Evolutionary conservation across 1,284 basidiomycete genomes (phyloP).

Genomic region (Trametes versicolor): DNA sequence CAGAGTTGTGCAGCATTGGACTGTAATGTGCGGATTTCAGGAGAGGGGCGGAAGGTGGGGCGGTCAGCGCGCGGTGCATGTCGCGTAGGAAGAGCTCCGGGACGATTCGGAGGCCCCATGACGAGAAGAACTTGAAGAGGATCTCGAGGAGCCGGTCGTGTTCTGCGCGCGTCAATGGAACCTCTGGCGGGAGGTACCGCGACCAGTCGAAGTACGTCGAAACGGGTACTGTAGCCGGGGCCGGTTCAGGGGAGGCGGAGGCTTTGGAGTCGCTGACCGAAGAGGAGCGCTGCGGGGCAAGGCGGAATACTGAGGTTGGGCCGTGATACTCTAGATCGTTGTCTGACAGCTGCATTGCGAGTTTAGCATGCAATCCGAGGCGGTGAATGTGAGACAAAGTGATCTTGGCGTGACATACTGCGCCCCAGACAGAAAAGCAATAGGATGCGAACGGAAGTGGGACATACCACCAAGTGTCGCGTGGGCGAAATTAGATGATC

Average conservation of each 20-base stretch:
- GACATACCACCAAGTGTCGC: conserved; percentile 46
- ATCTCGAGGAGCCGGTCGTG: conserved; percentile 67
- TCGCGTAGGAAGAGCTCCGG: conserved; percentile 66
- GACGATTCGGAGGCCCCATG: conserved; percentile 59
- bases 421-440: neutral
- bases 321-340: conserved; percentile 48
- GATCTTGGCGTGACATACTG: neutral
- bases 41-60: conserved; percentile 54
- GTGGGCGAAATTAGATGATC: conserved; percentile 47
- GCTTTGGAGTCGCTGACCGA: conserved; percentile 31
- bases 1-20: conserved; percentile 75
- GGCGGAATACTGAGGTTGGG: conserved; percentile 49
- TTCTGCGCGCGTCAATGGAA: conserved; percentile 56
- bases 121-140: conserved; percentile 68
- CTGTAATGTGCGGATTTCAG: conserved; percentile 70
- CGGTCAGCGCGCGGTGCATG: conserved; percentile 61
- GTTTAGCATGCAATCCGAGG: conserved; percentile 8
- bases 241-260: conserved; percentile 29
- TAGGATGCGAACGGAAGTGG: neutral
- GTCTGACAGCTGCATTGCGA: conserved; percentile 41
- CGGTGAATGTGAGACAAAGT: neutral
- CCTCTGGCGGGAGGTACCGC: conserved; percentile 59
- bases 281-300: conserved; percentile 41
- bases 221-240: conserved; percentile 17
- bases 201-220: conserved; percentile 63